Evolutionary conservation across 805 yeast genomes (phyloP), one percentile per base, ranked within the genome.

Genomic region (Brettanomyces naardenensis): DNA sequence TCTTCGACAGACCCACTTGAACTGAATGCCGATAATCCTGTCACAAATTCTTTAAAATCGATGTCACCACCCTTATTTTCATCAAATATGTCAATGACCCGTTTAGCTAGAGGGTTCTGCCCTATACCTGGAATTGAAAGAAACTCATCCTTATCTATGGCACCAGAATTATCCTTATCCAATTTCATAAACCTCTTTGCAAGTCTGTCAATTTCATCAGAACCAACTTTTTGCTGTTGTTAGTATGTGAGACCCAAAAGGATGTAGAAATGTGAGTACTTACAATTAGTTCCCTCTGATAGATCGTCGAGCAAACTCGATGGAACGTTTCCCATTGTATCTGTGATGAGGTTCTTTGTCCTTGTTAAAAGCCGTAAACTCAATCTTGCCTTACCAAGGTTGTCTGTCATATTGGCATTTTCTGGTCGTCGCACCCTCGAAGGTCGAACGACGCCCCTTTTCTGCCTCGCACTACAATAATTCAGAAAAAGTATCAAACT

Each of bases 81-180:
- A 57, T 92, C 99, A 60, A 92, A 88, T 15, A 92, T 89, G 48
- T 92, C 97, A 71, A 94, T 83, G 40, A 92, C 75, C 36, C 99
- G 69, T 5, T 78, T 66, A 0, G 97, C 96, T 36, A 92, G 66
- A 4, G 98, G 98, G 52, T 92, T 92, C 20, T 81, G 71, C 4
- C 86, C 75, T 20, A 92, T 87, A 0, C 97, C 96, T 0, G 98
- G 98, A 28, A 92, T 90, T 1, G 87, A 75, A 48, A 90, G 67
- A 53, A 94, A 90, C 60, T 92, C 99, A 29, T 78, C 78, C 49
- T 81, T 83, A 43, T 92, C 97, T 33, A 92, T 83, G 5, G 94
- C 79, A 1, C 98, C 98, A 3, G 88, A 79, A 39, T 87, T 82
- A 59, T 92, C 97, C 44, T 83, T 79, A 59, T 92, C 99, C 37